Evolutionary conservation across 257 asterid genomes (phyloP).

Genomic region (Solanum corneliomulleri): DNA sequence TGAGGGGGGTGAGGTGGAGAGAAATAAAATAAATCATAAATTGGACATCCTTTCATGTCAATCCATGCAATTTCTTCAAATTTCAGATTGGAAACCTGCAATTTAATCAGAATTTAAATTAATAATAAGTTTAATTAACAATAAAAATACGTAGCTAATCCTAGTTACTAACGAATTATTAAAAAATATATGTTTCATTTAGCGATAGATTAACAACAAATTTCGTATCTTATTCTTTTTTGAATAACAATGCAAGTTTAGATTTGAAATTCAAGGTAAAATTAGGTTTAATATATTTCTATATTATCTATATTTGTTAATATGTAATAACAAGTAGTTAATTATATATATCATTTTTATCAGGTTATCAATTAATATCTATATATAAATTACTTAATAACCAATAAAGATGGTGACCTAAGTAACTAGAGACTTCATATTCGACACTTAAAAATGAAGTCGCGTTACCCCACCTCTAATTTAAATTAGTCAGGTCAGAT

Average conservation of each 20-base stretch:
- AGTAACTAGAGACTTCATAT: not conserved
- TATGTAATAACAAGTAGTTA: not conserved
- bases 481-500: not conserved
- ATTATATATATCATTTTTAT: not conserved
- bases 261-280: not conserved
- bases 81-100: slow-evolving; percentile 22
- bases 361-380: not conserved
- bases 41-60: slow-evolving; percentile 39
- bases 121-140: not conserved
- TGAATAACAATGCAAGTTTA: no score
- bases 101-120: not conserved
- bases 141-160: no score
- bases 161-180: no score
- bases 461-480: not conserved
- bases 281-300: not conserved
- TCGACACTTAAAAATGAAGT: not conserved
- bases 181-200: no score
- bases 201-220: no score
- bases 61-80: slow-evolving; percentile 1
- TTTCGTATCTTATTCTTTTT: no score
- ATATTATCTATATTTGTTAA: not conserved
- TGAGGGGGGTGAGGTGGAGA: not conserved
- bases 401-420: not conserved
- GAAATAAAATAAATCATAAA: not conserved
- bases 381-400: not conserved